Evolutionary conservation across 2,329 filamentous ascomycete species (phyloP).

Genomic region (Blastomyces silverae): DNA sequence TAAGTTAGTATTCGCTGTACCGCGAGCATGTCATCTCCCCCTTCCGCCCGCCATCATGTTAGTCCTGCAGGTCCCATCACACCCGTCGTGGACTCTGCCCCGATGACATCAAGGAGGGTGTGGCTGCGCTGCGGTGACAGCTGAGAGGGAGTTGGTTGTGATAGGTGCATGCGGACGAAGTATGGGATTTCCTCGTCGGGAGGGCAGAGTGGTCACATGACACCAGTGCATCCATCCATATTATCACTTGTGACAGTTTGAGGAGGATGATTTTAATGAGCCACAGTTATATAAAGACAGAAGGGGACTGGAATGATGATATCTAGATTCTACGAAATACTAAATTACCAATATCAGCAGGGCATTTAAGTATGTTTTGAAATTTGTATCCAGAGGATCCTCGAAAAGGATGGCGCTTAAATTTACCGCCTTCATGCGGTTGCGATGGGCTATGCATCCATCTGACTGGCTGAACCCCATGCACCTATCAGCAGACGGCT

Average conservation of each 20-base stretch:
- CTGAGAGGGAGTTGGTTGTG: neutral
- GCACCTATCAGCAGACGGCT: slow-evolving; percentile 5
- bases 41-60: neutral
- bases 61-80: slow-evolving; percentile 13
- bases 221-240: no score
- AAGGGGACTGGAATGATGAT: neutral
- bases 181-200: neutral
- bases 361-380: neutral
- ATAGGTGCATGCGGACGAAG: slow-evolving; percentile 4
- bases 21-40: neutral
- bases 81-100: neutral
- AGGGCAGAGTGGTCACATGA: neutral
- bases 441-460: neutral
- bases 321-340: neutral
- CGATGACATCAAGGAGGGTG: slow-evolving; percentile 5
- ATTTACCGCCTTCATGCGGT: neutral
- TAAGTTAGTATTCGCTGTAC: neutral
- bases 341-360: neutral
- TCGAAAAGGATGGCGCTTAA: neutral
- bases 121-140: neutral
- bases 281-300: neutral
- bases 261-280: neutral
- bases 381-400: neutral
- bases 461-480: slow-evolving; percentile 11
- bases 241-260: neutral